Evolutionary conservation across 495 filamentous ascomycete genomes (phyloP).

Genomic region (Copromyces sp.): DNA sequence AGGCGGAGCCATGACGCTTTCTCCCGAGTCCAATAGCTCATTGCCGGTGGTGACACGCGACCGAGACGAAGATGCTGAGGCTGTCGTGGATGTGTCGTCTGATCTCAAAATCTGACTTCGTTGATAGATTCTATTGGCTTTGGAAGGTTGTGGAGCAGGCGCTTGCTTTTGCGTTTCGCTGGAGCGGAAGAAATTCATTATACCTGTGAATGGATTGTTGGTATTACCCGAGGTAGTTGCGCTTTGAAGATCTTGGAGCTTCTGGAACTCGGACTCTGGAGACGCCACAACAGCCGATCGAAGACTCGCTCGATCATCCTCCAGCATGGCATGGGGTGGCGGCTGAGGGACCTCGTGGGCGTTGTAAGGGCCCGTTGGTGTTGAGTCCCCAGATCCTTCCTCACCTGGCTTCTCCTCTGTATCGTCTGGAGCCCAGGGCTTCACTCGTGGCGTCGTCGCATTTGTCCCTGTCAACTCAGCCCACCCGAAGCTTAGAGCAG

Average conservation of each 20-base stretch:
- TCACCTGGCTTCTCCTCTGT: slow-evolving; percentile 10
- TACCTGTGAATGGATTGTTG: slow-evolving; percentile 43
- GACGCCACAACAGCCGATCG: slow-evolving; percentile 19
- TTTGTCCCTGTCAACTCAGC: slow-evolving; percentile 80
- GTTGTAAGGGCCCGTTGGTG: slow-evolving; percentile 13
- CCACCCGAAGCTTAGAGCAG: slow-evolving; percentile 89
- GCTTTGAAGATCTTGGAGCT: slow-evolving; percentile 14
- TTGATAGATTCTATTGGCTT: slow-evolving; percentile 63
- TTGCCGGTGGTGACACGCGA: slow-evolving; percentile 33
- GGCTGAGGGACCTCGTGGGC: slow-evolving; percentile 50
- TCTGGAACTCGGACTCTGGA: slow-evolving; percentile 3
- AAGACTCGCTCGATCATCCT: slow-evolving; percentile 43
- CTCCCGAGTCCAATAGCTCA: slow-evolving; percentile 31
- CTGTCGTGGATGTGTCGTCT: slow-evolving; percentile 25
- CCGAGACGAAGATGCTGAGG: slow-evolving; percentile 26
- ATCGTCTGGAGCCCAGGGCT: slow-evolving; percentile 25
- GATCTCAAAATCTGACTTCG: slow-evolving; percentile 60
- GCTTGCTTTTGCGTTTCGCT: slow-evolving; percentile 25
- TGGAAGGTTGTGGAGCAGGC: slow-evolving; percentile 24
- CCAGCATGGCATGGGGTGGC: slow-evolving; percentile 39
- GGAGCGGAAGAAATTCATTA: slow-evolving; percentile 54
- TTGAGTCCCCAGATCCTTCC: slow-evolving; percentile 17
- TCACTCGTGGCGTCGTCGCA: slow-evolving; percentile 28
- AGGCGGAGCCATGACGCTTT: slow-evolving; percentile 57
- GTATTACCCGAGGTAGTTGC: slow-evolving; percentile 20